phyloP scores from a whole-genome alignment of 2,329 filamentous ascomycete genomes.

The Neoascochyta sp. region DNA sequence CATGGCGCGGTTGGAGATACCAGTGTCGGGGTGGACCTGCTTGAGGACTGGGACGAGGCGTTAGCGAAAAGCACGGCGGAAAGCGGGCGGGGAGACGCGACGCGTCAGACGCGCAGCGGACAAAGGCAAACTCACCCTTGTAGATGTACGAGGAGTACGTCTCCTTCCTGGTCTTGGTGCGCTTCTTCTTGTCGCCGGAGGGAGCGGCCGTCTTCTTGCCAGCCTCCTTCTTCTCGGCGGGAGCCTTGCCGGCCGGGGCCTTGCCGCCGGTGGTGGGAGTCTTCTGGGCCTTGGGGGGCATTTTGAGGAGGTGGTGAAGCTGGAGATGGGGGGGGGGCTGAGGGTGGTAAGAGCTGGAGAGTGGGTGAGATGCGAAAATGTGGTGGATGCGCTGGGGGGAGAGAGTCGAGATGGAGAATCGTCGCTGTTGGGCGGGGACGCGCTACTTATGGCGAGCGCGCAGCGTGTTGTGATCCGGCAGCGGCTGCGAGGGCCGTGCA shows the following conservation, averaged over 20 bases:
- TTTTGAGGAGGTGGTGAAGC: constrained; percentile 50
- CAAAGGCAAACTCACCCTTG: constrained; percentile 69
- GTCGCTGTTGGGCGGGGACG: constrained; percentile 41
- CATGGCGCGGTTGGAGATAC: constrained; percentile 99
- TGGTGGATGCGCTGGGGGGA: constrained; percentile 23
- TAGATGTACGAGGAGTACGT: constrained; percentile 99
- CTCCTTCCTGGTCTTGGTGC: constrained; percentile 99
- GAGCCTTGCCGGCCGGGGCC: constrained; percentile 75
- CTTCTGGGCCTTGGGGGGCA: constrained; percentile 99
- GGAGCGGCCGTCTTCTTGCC: constrained; percentile 97
- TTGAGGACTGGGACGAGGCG: constrained; percentile 73
- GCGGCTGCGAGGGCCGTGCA: constrained; percentile 32
- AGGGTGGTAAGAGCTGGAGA: constrained; percentile 15
- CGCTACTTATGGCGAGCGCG: constrained; percentile 42
- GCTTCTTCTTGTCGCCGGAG: constrained; percentile 99
- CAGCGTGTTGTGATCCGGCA: constrained; percentile 41
- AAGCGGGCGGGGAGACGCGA: neutral
- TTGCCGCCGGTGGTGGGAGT: constrained; percentile 92
- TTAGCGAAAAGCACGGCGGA: constrained; percentile 24
- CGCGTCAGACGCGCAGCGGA: constrained; percentile 8
- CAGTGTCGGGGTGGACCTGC: constrained; percentile 99
- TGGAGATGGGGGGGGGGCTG: constrained; percentile 8
- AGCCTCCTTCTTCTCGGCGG: constrained; percentile 98
- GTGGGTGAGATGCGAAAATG: constrained; percentile 31
- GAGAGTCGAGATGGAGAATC: constrained; percentile 42